These are phyloP conservation scores for Ostreobium quekettii DNA, from an alignment of 139 green algal genomes.

Conservation along the genomic window DNA sequence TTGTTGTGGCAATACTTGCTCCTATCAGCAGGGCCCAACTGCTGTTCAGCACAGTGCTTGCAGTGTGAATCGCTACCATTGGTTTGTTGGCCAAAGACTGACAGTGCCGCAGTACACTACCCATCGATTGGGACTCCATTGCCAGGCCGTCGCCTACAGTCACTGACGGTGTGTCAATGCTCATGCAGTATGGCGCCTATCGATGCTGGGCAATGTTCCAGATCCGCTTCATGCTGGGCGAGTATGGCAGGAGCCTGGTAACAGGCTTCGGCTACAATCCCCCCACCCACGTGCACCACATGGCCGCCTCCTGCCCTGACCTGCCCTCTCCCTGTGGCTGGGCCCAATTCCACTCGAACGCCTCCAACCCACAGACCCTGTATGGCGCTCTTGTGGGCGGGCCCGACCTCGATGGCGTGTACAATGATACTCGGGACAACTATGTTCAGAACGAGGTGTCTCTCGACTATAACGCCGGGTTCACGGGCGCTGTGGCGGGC, in stretches of 20 bases:
- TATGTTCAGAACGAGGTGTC: conserved; percentile 29
- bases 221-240: conserved; percentile 38
- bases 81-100: too few species aligned
- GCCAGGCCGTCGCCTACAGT: too few species aligned
- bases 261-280: conserved; percentile 31
- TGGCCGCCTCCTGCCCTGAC: conserved; percentile 31
- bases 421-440: conserved; percentile 18
- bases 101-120: too few species aligned
- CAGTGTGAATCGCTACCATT: too few species aligned
- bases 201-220: conserved; percentile 23
- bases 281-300: conserved; percentile 32
- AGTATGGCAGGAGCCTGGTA: conserved; percentile 25
- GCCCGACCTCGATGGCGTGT: conserved; percentile 29
- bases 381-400: conserved; percentile 57
- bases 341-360: conserved; percentile 7
- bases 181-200: too few species aligned
- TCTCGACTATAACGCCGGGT: conserved; percentile 39
- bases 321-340: background rate
- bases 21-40: too few species aligned
- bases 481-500: conserved; percentile 32
- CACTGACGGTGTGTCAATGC: too few species aligned
- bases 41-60: too few species aligned
- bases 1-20: too few species aligned
- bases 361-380: conserved; percentile 45
- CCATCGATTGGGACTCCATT: too few species aligned